These are phyloP conservation scores for Fusarium nygamai DNA, from an alignment of 2,329 filamentous ascomycete species.

Conservation along the genomic window DNA sequence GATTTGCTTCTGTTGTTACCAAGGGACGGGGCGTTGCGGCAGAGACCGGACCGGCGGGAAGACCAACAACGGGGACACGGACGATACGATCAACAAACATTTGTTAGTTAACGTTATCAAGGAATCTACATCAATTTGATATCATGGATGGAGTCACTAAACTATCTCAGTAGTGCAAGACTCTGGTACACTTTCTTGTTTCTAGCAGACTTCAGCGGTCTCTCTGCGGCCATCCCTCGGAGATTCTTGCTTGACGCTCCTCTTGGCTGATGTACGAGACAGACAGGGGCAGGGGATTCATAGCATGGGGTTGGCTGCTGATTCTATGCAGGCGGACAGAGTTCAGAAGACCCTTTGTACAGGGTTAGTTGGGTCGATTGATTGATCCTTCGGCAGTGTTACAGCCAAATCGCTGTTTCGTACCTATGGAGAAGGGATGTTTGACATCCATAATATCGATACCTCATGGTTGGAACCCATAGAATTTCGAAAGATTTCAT, in stretches of 20 bases:
- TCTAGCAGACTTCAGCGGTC: not conserved
- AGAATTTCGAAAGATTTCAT: too few relatives aligned
- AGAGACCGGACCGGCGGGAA: conserved; percentile 29
- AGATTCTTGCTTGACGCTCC: conserved; percentile 18
- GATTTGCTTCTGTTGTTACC: conserved; percentile 1
- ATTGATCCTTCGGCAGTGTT: conserved; percentile 1
- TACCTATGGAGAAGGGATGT: not conserved
- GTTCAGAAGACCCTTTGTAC: conserved; percentile 26
- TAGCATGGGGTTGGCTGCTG: conserved; percentile 11
- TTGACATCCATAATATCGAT: not conserved
- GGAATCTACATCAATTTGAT: not conserved
- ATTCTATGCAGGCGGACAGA: conserved; percentile 2
- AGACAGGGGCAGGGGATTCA: conserved; percentile 21
- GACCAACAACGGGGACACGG: not conserved
- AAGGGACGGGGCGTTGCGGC: conserved; percentile 15
- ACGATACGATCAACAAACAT: not conserved
- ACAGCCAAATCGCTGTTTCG: not conserved
- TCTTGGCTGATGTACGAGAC: conserved; percentile 15
- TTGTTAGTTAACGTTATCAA: not conserved
- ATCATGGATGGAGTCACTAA: not conserved
- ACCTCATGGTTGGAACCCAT: not conserved
- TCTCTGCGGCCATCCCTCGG: conserved; percentile 32
- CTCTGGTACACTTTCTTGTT: conserved; percentile 1
- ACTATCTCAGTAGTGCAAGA: not conserved
- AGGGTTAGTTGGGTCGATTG: conserved; percentile 2